Base-by-base conservation (phyloP, 306 rosid species). In the Ammopiptanthus mongolicus region DNA sequence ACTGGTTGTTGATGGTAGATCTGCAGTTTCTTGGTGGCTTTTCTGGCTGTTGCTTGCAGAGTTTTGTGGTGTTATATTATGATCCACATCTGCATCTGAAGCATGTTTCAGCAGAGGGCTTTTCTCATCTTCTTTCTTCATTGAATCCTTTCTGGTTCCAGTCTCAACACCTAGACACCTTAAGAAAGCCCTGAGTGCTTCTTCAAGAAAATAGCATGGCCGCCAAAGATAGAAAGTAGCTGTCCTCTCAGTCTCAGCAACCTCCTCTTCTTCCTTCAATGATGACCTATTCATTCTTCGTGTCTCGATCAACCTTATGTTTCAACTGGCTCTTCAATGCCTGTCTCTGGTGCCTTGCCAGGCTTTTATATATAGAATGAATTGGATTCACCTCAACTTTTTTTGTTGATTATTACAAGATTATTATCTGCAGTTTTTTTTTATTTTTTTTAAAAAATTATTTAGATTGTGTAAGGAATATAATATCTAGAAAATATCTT, bases 161-260 rank as follows among this genome's bases (percentile, higher is more conserved):
- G 15, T 19, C 61, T 66, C 78, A 41, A 79, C 17, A 37, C 91
- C 86, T 12, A 87, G 68, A 64, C 88, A 87, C 51, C 36, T 79
- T 3, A 79, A 25, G 50, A 87, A 8, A 59, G 75, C 56, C 47
- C 19, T 63, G 1, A 84, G 15, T 17, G 76, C 73, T 65, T 73
- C 37, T 67, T 58, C 44, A 46, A 87, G 80, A 36, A 76, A 74
- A 64, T 22, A 6, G 36, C 78, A 29, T 13, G 82, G 82, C 52
- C 42, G 71, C 68, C 36, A 3, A 42, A 67, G 23, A 57, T 21
- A 55, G 61, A 56, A 64, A 33, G 18, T 67, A 57, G 11, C 5
- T 51, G n/a, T 76, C 55, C 62, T 78, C 29, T 46, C 22, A 8
- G 25, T 21, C 14, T 4, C 21, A 3, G 31, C 44, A 14, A 6